Conservation (phyloP, 1,284 basidiomycete genomes). For the Xerocomus nothofagi region DNA sequence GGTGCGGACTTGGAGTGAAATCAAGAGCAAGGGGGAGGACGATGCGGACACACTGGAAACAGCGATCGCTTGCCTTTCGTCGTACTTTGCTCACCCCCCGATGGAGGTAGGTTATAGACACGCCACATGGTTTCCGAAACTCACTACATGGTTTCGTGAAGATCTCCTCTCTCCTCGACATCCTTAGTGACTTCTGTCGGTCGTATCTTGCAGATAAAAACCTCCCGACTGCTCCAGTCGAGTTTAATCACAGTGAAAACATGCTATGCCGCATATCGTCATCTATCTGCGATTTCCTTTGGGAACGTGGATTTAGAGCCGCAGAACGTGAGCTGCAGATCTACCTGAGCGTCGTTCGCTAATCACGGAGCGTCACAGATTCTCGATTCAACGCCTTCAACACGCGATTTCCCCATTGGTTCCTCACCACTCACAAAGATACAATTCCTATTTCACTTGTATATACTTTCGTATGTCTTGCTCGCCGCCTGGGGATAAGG, state of each 20-base stretch:
- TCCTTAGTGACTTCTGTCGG: slow-evolving; percentile 44
- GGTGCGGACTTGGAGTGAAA: slow-evolving; percentile 42
- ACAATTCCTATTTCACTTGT: slow-evolving; percentile 63
- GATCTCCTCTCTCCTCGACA: slow-evolving; percentile 41
- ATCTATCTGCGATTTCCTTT: slow-evolving; percentile 50
- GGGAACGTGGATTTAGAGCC: slow-evolving; percentile 42
- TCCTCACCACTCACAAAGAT: slow-evolving; percentile 47
- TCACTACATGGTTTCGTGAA: slow-evolving; percentile 19
- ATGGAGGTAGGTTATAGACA: slow-evolving; percentile 38
- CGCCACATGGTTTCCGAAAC: neutral
- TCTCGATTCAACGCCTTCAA: slow-evolving; percentile 41
- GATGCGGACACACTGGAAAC: slow-evolving; percentile 44
- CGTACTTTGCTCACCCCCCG: slow-evolving; percentile 51
- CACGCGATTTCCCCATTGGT: slow-evolving; percentile 60
- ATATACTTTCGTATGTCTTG: slow-evolving; percentile 57
- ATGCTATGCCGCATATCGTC: slow-evolving; percentile 33
- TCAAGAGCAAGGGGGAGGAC: slow-evolving; percentile 20
- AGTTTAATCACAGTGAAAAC: slow-evolving; percentile 32
- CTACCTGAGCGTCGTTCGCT: neutral
- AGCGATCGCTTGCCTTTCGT: slow-evolving; percentile 52
- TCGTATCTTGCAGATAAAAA: slow-evolving; percentile 34
- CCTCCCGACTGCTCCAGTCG: slow-evolving; percentile 25
- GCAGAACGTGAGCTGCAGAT: slow-evolving; percentile 35
- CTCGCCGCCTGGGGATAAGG: slow-evolving; percentile 48
- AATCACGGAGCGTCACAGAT: slow-evolving; percentile 16